Evolutionary conservation across 129 eudicot genomes (phyloP), one percentile per base, ranked within the genome.

Genomic region (Flaveria ramosissima): DNA sequence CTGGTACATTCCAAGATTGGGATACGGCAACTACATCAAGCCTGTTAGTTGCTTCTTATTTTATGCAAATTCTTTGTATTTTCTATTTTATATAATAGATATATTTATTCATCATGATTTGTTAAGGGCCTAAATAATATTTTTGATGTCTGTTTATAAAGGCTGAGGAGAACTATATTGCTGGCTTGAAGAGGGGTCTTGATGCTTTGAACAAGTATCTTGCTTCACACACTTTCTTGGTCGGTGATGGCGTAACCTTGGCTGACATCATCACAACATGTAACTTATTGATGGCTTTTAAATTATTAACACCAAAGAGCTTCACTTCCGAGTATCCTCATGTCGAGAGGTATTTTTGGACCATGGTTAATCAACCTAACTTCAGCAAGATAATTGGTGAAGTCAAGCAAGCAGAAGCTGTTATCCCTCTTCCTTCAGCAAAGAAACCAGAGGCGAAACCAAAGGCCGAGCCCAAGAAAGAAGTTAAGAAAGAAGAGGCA

Each of bases 311-410:
- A 84, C 81, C 94, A 6, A 94, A 91, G 87, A 86, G 84, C 76
- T 91, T 94, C 78, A 89, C 99, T 7, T 70, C 86, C 23, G 96
- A 87, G 60, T 91, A 82, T 83, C 96, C 99, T n/a, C 99, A 94
- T 78, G 96, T 94, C 12, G 99, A 94, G 85, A 94, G 99, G 85
- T 94, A 94, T 68, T 85, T 94, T 51, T 94, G 97, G 99, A 94
- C 99, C 70, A 66, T 94, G 93, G 85, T 88, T 66, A 94, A 94
- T 63, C 99, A 94, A 76, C 97, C 99, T 4, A 87, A 87, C 14
- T 81, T 94, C 77, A 80, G 78, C 59, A 89, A 89, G 85, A 66
- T 94, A 43, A 9, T 83, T 66, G 99, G 96, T 74, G 96, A 80
- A 59, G 77, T 91, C 12, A 76, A 81, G 70, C 97, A 94, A 66